Evolutionary conservation across 441 rosid genomes (phyloP).

Genomic region (Eruca vesicaria): DNA sequence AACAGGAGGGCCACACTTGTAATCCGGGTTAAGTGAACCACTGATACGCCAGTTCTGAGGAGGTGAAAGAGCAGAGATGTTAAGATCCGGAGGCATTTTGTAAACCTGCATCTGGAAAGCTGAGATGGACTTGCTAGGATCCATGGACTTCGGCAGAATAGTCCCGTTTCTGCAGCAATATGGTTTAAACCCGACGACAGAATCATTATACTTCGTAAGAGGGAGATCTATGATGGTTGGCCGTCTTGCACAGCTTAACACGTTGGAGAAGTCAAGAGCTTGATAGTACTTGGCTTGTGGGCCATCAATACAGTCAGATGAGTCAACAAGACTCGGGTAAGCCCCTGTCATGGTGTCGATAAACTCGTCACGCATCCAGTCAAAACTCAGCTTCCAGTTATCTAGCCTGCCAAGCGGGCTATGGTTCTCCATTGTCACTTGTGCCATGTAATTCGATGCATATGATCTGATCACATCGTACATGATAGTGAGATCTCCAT

Average conservation of each 20-base stretch:
- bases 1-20: constrained; percentile 82
- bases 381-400: constrained; percentile 92
- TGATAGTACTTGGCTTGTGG: constrained; percentile 57
- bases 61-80: constrained; percentile 69
- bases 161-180: constrained; percentile 89
- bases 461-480: constrained; percentile 85
- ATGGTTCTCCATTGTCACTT: constrained; percentile 71
- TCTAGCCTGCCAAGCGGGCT: constrained; percentile 89
- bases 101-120: constrained; percentile 83
- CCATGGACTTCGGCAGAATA: constrained; percentile 80
- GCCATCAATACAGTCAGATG: constrained; percentile 74
- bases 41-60: constrained; percentile 91
- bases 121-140: constrained; percentile 78
- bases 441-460: constrained; percentile 73
- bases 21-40: constrained; percentile 81
- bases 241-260: constrained; percentile 81
- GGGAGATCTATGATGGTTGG: constrained; percentile 90
- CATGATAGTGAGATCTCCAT: constrained; percentile 88
- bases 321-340: constrained; percentile 70
- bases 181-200: constrained; percentile 68
- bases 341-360: constrained; percentile 83
- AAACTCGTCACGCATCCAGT: constrained; percentile 91
- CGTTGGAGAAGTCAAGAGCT: constrained; percentile 64
- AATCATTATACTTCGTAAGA: constrained; percentile 72
- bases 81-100: constrained; percentile 91